Evolutionary conservation across 208 protist genomes (phyloP).

Genomic region (Naegleria gruberi): DNA sequence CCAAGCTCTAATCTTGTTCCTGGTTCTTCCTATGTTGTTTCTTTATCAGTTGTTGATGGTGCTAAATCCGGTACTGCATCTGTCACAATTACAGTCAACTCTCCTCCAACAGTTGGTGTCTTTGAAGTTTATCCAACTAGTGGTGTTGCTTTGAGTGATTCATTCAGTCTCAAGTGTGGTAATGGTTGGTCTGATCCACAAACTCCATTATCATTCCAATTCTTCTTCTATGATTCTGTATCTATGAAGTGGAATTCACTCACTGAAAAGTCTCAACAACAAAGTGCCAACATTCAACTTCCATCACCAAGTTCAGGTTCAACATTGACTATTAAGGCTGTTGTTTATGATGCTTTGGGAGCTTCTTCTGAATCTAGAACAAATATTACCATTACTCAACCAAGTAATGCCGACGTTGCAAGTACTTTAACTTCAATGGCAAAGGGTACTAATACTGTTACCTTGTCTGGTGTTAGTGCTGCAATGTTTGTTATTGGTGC

Average conservation of each 20-base stretch:
- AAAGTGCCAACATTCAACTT: not conserved
- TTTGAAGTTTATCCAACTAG: not conserved
- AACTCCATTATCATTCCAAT: not conserved
- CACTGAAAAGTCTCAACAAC: not conserved
- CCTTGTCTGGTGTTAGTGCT: no score
- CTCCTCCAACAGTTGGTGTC: not conserved
- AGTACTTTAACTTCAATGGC: no score
- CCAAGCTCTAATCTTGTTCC: no score
- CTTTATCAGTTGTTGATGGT: not conserved
- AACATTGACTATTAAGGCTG: not conserved
- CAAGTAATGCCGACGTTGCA: not conserved
- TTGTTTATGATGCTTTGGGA: not conserved
- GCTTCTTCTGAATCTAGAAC: not conserved
- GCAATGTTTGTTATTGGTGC: no score
- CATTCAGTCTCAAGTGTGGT: not conserved
- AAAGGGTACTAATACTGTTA: no score
- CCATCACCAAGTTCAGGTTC: no score
- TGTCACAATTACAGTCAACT: not conserved
- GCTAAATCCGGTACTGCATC: not conserved
- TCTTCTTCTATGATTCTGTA: not conserved
- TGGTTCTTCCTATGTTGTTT: not conserved
- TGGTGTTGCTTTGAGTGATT: not conserved
- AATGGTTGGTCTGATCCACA: not conserved
- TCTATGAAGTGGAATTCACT: not conserved
- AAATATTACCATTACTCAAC: not conserved